Evolutionary conservation across 1,284 basidiomycete species (phyloP).

Genomic region (Mrakiaceae sp.): DNA sequence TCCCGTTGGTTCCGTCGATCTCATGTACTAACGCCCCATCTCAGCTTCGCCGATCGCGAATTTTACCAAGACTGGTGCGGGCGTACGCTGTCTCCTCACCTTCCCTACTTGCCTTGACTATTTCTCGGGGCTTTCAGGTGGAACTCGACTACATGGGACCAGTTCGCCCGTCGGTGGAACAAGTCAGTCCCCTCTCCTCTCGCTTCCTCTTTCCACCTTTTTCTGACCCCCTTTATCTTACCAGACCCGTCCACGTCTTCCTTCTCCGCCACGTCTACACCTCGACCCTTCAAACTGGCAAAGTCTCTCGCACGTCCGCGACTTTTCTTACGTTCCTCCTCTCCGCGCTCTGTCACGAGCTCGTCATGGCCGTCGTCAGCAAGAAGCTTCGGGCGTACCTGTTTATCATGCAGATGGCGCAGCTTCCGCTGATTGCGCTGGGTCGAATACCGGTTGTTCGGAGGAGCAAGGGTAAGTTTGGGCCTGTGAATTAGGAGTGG

Average conservation of each 20-base stretch:
- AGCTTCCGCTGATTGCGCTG: constrained; percentile 81
- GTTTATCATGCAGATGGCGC: constrained; percentile 55
- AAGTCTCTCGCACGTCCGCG: constrained; percentile 61
- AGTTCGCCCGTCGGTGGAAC: constrained; percentile 95
- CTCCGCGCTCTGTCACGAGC: constrained; percentile 78
- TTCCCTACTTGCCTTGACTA: background rate
- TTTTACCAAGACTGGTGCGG: constrained; percentile 76
- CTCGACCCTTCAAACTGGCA: constrained; percentile 65
- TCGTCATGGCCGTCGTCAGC: constrained; percentile 94
- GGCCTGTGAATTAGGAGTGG: no score
- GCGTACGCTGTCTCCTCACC: constrained; percentile 34
- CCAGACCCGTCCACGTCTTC: constrained; percentile 39
- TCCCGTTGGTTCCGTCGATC: background rate
- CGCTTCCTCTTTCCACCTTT: constrained; percentile 57
- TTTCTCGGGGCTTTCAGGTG: constrained; percentile 43
- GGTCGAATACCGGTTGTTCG: constrained; percentile 64
- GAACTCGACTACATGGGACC: constrained; percentile 94
- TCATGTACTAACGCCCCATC: constrained; percentile 9
- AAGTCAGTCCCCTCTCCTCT: constrained; percentile 36
- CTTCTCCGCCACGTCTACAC: constrained; percentile 90
- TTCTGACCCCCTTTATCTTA: constrained; percentile 82
- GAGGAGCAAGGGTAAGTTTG: constrained; percentile 50
- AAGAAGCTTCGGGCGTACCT: constrained; percentile 56
- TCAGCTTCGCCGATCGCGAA: constrained; percentile 82
- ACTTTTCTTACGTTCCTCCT: constrained; percentile 87